These are phyloP conservation scores for Pisolithus thermaeus DNA, from an alignment of 1,284 basidiomycete genomes.

Conservation along the genomic window DNA sequence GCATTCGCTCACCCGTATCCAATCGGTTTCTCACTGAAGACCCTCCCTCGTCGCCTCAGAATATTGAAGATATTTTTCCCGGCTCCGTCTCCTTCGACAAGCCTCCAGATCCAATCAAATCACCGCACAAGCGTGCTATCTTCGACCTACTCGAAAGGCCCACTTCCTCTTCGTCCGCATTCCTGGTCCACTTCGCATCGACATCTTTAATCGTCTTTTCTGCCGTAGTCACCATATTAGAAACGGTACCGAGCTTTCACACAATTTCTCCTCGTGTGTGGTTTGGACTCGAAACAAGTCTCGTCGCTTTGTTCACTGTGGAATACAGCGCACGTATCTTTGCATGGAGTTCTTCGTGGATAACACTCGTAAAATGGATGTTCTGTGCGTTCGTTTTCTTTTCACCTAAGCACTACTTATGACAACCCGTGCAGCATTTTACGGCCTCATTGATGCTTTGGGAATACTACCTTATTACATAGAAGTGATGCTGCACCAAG, in stretches of 20 bases:
- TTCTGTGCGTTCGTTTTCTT: conserved; percentile 46
- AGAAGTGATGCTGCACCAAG: conserved; percentile 76
- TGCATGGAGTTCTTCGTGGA: conserved; percentile 62
- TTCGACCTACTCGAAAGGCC: conserved; percentile 64
- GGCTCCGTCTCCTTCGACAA: conserved; percentile 32
- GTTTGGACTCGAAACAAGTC: conserved; percentile 75
- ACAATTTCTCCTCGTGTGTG: conserved; percentile 63
- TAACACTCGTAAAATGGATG: conserved; percentile 55
- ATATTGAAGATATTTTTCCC: conserved; percentile 33
- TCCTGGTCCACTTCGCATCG: conserved; percentile 57
- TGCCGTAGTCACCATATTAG: conserved; percentile 76
- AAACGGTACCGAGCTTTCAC: conserved; percentile 81
- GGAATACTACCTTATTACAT: conserved; percentile 86
- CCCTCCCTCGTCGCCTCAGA: conserved; percentile 18
- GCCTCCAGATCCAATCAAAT: conserved; percentile 36
- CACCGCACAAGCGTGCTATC: conserved; percentile 52
- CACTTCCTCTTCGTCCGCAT: conserved; percentile 60
- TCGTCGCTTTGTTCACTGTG: conserved; percentile 79
- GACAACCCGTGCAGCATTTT: conserved; percentile 55
- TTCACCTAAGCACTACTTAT: conserved; percentile 7
- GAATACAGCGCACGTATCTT: conserved; percentile 66
- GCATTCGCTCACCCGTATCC: conserved; percentile 18
- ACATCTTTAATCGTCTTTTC: conserved; percentile 64
- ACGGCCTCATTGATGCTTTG: conserved; percentile 78
- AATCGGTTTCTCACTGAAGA: conserved; percentile 36